phyloP scores from a whole-genome alignment of 73 alveolate species.

The Paramecium pentaurelia region DNA sequence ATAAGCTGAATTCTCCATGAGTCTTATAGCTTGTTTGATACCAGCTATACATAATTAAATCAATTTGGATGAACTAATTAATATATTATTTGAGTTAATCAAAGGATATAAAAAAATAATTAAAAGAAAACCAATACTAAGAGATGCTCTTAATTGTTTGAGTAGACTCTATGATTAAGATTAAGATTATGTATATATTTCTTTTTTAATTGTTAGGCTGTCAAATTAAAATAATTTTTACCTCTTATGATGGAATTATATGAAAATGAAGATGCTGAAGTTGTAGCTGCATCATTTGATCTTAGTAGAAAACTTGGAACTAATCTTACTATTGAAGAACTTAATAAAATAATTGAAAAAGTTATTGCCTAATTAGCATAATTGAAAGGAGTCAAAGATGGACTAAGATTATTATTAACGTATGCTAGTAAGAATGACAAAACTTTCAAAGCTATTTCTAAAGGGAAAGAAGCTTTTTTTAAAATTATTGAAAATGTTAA shows the following conservation, averaged over 20 bases:
- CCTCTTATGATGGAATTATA: background rate
- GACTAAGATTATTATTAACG: background rate
- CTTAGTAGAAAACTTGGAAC: background rate
- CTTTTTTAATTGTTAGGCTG: background rate
- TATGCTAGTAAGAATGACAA: background rate
- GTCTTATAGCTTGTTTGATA: background rate
- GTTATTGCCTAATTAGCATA: background rate
- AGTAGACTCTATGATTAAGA: background rate
- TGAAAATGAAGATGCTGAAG: conserved; percentile 28
- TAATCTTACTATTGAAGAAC: background rate
- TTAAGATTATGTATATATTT: background rate
- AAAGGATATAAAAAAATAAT: background rate
- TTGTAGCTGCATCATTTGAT: background rate
- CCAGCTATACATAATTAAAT: conserved; percentile 1
- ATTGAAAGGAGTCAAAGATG: conserved; percentile 21
- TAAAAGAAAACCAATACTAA: background rate
- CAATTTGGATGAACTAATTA: background rate
- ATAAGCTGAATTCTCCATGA: background rate
- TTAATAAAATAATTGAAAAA: background rate
- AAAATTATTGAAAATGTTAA: background rate
- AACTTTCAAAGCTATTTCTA: background rate
- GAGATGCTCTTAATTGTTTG: conserved; percentile 17
- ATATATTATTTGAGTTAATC: background rate
- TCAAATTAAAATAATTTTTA: background rate
- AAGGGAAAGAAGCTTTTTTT: conserved; percentile 15